Base-by-base conservation (phyloP, 2,329 filamentous ascomycete genomes). In the Arthrobotrys megalospora region DNA sequence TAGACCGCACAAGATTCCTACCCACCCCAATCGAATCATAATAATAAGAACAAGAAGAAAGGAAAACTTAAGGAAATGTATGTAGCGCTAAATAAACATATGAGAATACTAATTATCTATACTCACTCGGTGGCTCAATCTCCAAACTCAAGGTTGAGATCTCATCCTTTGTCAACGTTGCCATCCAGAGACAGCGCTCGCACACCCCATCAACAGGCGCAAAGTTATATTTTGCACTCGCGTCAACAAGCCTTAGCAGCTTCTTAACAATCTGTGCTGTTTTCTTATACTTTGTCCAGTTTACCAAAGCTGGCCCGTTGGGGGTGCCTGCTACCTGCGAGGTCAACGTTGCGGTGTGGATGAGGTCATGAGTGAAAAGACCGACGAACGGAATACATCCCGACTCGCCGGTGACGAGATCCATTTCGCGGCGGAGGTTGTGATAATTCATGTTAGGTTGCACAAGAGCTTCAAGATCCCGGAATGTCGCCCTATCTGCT, bases 341-440 rank as follows among this genome's bases (percentile, higher is more conserved):
- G 0, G 93, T 91, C 79, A 93, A 89, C 83, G 95, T 92, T 0
- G 91, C 90, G 82, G 94, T 95, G 86, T 92, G 93, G 52, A 94
- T 89, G 47, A 96, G 86, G 82, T 96, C 93, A 82, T 94, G 92
- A 1, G 92, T 95, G 84, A 96, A 96, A 69, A 88, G 85, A n/a
- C 87, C 93, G 58, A 96, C 91, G 83, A 96, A 95, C 0, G 93
- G 93, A 78, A 96, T 94, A 81, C 93, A 95, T 1, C 92, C 92
- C 43, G 88, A 87, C 67, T 93, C 90, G 0, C 89, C 89, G n/a
- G 83, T 83, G 6, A 84, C 84, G 12, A 84, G 85, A 83, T 96
- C 93, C 93, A 95, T 96, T 84, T 95, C 93, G 0, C 90, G 88
- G 48, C 93, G 89, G 14, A 96, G 87, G 80, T 89, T 91, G 83